Percentiles rank a stretch among this genome's conserved stretches.
Conservation (phyloP, 495 filamentous ascomycete species). For the Chaetomidium leptoderma region DNA sequence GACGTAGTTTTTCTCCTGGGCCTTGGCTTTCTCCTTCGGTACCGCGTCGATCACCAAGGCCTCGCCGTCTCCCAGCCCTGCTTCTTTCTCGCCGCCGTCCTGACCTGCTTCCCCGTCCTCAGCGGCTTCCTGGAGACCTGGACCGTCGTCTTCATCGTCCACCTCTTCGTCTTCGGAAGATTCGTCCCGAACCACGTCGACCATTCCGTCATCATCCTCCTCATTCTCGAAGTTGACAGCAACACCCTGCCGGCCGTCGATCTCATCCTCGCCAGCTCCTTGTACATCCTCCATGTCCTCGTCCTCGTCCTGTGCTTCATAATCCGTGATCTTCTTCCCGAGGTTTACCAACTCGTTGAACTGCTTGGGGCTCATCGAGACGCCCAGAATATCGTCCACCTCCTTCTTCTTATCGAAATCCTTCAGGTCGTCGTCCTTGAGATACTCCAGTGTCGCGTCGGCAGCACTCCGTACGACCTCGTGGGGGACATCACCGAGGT, state of each 20-base stretch:
- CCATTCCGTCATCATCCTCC: conserved; percentile 77
- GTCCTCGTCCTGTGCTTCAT: conserved; percentile 94
- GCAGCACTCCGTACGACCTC: conserved; percentile 93
- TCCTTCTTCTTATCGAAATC: conserved; percentile 99
- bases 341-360: conserved; percentile 97
- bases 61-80: conserved; percentile 51
- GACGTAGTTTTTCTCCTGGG: conserved; percentile 59
- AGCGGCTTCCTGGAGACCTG: conserved; percentile 50
- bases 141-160: conserved; percentile 65
- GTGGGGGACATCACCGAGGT: conserved; percentile 89
- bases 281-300: conserved; percentile 74
- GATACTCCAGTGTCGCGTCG: conserved; percentile 81
- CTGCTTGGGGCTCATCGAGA: conserved; percentile 76
- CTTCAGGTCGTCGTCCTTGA: conserved; percentile 94
- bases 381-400: conserved; percentile 86
- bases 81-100: conserved; percentile 50
- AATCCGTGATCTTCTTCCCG: conserved; percentile 98
- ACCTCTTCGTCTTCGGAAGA: conserved; percentile 72
- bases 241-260: conserved; percentile 92
- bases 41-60: conserved; percentile 78
- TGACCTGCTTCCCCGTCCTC: conserved; percentile 51
- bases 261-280: conserved; percentile 69
- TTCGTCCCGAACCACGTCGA: conserved; percentile 79
- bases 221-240: conserved; percentile 95
- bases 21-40: conserved; percentile 35